A percentile compares a stretch with the other conserved stretches of the same genome.
These are phyloP conservation scores for Adansonia rubrostipa DNA, from an alignment of 441 rosid species.

Conservation along the genomic window DNA sequence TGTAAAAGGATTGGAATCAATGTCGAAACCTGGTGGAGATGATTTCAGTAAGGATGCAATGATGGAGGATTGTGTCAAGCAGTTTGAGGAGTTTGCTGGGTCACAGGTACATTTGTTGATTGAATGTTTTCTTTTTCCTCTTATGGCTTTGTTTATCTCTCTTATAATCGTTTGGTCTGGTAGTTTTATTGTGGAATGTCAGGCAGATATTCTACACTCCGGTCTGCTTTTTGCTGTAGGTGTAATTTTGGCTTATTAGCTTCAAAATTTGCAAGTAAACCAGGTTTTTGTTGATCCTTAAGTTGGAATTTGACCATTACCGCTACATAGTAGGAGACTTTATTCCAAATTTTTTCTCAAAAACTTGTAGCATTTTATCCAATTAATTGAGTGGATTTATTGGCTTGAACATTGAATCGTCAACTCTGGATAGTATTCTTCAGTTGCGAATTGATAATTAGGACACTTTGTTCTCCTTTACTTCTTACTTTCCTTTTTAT, in stretches of 20 bases:
- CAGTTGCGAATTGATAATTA: neutral
- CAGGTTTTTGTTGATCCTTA: neutral
- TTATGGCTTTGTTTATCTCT: neutral
- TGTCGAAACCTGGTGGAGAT: slow-evolving; percentile 49
- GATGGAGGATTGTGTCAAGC: slow-evolving; percentile 94
- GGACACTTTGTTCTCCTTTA: neutral
- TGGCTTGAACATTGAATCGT: neutral
- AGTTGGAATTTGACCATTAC: neutral
- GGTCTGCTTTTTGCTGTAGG: slow-evolving; percentile 11
- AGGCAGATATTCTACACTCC: neutral
- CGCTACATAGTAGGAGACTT: neutral
- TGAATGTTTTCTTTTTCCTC: neutral
- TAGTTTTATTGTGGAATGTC: neutral
- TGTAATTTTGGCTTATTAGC: neutral
- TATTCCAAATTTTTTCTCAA: neutral
- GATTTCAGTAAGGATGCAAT: slow-evolving; percentile 64
- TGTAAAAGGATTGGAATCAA: slow-evolving; percentile 80
- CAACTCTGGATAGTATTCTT: neutral
- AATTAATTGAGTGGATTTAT: neutral
- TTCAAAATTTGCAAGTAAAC: neutral
- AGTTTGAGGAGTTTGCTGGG: slow-evolving; percentile 84
- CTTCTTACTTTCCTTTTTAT: neutral
- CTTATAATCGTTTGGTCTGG: neutral
- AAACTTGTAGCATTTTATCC: neutral
- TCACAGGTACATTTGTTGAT: slow-evolving; percentile 55